These are phyloP conservation scores for Chlorella vulgaris DNA, from an alignment of 139 green algal genomes.

Conservation along the genomic window DNA sequence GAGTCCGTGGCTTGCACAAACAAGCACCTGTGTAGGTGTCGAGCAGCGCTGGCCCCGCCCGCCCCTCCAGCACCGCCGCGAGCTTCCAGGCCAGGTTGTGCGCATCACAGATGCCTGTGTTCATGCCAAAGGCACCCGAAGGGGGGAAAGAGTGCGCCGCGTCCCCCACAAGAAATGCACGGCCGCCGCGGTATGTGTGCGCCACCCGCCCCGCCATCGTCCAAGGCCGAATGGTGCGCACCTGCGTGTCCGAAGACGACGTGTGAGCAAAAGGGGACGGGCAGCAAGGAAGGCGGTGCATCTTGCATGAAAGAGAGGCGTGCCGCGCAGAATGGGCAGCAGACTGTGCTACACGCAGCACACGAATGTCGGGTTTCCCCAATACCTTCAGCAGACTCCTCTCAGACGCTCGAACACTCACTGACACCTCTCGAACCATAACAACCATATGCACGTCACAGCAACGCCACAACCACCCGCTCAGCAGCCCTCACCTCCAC, in stretches of 20 bases:
- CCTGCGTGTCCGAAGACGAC: slow-evolving; percentile 8
- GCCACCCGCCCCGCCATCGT: slow-evolving; percentile 87
- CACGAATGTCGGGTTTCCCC: too few species aligned
- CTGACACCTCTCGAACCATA: not conserved
- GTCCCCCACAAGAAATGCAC: slow-evolving; percentile 88
- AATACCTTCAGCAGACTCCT: too few species aligned
- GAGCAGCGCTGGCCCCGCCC: slow-evolving; percentile 57
- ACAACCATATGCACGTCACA: not conserved
- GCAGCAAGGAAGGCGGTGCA: not conserved
- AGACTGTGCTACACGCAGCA: too few species aligned
- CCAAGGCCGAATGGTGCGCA: slow-evolving; percentile 76
- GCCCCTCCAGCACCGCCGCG: slow-evolving; percentile 66
- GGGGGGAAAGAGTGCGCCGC: slow-evolving; percentile 91
- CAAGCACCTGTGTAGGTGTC: slow-evolving; percentile 60
- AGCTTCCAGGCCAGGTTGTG: slow-evolving; percentile 98
- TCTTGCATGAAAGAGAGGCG: not conserved
- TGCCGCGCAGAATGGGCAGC: not conserved
- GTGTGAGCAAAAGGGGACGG: not conserved
- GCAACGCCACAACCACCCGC: not conserved
- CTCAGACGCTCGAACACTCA: too few species aligned
- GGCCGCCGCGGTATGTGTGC: slow-evolving; percentile 53
- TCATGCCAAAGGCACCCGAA: slow-evolving; percentile 93
- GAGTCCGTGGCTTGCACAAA: too few species aligned
- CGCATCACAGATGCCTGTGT: slow-evolving; percentile 90
- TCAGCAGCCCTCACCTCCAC: slow-evolving; percentile 29